A percentile compares a stretch with the other conserved stretches of the same genome.
These are phyloP conservation scores for Meira nashicola DNA, from an alignment of 1,284 basidiomycete genomes.

Conservation along the genomic window DNA sequence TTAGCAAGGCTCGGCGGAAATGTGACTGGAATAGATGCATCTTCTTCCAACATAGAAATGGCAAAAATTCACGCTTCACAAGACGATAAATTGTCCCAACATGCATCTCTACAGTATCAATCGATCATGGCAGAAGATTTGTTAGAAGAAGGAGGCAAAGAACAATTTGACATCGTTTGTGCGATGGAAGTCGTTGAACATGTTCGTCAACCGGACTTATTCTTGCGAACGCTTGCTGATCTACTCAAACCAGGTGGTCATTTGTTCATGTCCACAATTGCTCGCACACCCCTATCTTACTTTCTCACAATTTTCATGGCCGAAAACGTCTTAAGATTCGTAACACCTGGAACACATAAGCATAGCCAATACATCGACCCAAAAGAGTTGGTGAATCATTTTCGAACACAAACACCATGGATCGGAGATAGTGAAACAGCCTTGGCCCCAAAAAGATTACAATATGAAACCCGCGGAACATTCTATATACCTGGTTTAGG, in stretches of 20 bases:
- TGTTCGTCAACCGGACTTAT: conserved; percentile 82
- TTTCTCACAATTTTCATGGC: conserved; percentile 85
- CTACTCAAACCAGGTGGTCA: conserved; percentile 76
- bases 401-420: conserved; percentile 55
- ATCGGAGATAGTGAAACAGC: background rate
- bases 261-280: conserved; percentile 91
- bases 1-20: conserved; percentile 79
- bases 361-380: conserved; percentile 87
- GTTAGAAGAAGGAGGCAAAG: conserved; percentile 62
- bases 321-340: conserved; percentile 72
- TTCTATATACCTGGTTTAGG: conserved; percentile 40
- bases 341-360: conserved; percentile 85
- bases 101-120: conserved; percentile 61
- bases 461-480: conserved; percentile 40
- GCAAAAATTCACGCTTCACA: conserved; percentile 75
- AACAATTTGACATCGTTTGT: conserved; percentile 84
- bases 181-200: conserved; percentile 98
- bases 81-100: conserved; percentile 60
- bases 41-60: conserved; percentile 76
- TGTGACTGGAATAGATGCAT: conserved; percentile 85
- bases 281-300: conserved; percentile 83
- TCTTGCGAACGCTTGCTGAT: conserved; percentile 55
- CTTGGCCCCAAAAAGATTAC: conserved; percentile 29
- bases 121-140: conserved; percentile 73
- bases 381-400: conserved; percentile 77